Base-by-base conservation (phyloP, 345 rosid genomes). In the Mangifera indica region DNA sequence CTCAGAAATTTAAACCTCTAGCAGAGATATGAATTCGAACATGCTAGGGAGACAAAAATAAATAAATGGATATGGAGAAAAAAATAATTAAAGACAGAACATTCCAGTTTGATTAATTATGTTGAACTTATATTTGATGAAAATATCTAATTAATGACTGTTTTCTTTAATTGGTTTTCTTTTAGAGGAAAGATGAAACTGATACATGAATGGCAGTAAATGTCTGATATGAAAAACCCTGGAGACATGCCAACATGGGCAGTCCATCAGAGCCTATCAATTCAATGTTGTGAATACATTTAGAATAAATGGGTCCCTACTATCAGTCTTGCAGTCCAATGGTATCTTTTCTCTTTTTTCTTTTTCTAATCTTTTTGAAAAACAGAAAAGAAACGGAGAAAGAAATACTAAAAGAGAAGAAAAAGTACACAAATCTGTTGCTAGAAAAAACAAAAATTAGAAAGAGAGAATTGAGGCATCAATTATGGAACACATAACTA, bases 231-330 rank as follows among this genome's bases (percentile, higher is more conserved):
- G 63, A 25, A 58, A 37, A 10, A 40, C 22, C 9, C 26, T 42
- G 24, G 55, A 49, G 66, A 60, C 64, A 51, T 60, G 72, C n/a
- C 68, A 68, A 58, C 32, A 68, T 75, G 72, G 74, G 74, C 68
- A 72, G 54, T 66, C 60, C 46, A 22, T 70, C 45, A 34, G 60
- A 75, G 52, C 25, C 32, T 14, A 58, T 13, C 40, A 54, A 63
- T 22, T 21, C 46, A 65, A 72, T 17, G 66, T 67, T 45, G 53
- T 32, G 20, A 21, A 59, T 59, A 58, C 48, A 53, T 53, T 26
- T 51, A 60, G 73, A 57, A 24, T 17, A 58, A 44, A 71, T 67
- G 72, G 79, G 80, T 66, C 80, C 80, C 67, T 66, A 44, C 67
- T 45, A 57, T 63, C 62, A 72, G 51, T 56, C 75, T 70, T 40